A percentile compares a stretch with the other conserved stretches of the same genome.
Conservation (phyloP, 345 rosid species). For the Bruguiera parviflora region DNA sequence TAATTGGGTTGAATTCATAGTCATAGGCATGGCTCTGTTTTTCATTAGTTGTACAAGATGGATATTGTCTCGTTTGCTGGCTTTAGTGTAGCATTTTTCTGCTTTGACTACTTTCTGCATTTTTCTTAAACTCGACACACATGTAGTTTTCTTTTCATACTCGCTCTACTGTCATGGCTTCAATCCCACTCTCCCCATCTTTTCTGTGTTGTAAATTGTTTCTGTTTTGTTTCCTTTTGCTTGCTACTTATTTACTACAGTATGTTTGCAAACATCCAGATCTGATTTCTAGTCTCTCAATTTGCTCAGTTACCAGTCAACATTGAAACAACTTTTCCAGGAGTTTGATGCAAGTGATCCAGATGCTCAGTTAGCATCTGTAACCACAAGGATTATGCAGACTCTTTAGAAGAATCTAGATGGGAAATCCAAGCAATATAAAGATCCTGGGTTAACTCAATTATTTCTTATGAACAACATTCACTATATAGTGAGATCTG, state of each 20-base stretch:
- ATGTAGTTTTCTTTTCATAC: neutral
- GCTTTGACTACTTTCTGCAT: no score
- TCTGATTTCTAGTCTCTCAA: conserved; percentile 17
- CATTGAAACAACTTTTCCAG: conserved; percentile 77
- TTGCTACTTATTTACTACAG: neutral
- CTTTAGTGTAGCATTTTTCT: neutral
- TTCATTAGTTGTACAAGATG: neutral
- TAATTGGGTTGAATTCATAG: no score
- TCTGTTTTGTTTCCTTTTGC: neutral
- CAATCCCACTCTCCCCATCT: neutral
- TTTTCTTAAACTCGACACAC: neutral
- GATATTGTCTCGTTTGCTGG: neutral
- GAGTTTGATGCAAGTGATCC: conserved; percentile 64
- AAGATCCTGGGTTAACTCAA: conserved; percentile 86
- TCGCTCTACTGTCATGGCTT: neutral
- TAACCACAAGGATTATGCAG: conserved; percentile 82
- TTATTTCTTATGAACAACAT: conserved; percentile 95
- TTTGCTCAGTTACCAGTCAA: conserved; percentile 68
- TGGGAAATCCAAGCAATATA: conserved; percentile 94
- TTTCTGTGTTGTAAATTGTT: neutral
- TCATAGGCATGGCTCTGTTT: no score
- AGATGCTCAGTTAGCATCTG: conserved; percentile 52
- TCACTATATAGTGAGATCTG: conserved; percentile 97
- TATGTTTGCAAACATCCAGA: conserved; percentile 4
- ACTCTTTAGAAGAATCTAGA: conserved; percentile 87